Base-by-base conservation (phyloP, 495 filamentous ascomycete species). In the Saxophila tyrrhenica region DNA sequence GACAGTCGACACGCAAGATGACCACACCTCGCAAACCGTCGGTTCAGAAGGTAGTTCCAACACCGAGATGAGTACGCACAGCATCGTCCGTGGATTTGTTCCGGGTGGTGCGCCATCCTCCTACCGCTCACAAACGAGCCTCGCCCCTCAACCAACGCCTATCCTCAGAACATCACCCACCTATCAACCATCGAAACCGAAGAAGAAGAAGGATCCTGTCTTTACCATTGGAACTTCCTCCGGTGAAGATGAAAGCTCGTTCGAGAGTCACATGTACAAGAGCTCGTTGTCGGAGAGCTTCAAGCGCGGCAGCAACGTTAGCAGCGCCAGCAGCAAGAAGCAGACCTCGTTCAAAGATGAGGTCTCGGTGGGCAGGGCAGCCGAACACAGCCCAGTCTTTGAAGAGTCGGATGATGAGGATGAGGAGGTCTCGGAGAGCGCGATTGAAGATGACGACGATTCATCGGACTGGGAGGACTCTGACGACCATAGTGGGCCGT, bases 381-480 rank as follows among this genome's bases (percentile, higher is more conserved):
- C 72, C 25, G 76, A 79, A 50, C 73, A 79, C 56, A 84, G 86
- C 53, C 83, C 86, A 52, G 83, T 83, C 16, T 87, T 89, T 45
- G 85, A 86, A 58, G 83, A 80, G 17, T 67, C 70, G 25, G 67
- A 66, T 23, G 68, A 70, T 45, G 66, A 68, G n/a, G 67, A 68
- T 1, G 67, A 68, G 2, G 87, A 92, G 66, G 48, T 61, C 10
- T 64, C 60, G 16, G 67, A 65, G 52, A 69, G 67, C 48, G 67
- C 64, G 2, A 69, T 66, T 39, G 67, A 69, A 87, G 68, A 66
- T 17, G 88, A 94, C 52, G 89, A 95, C 49, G 86, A 89, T 41
- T 91, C 94, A 42, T 86, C 89, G 45, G 85, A 92, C 52, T 94
- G 89, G 88, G 89, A 94, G 65, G 91, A 95, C 59, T 92, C 89